These are phyloP conservation scores for Fusarium sp. DNA, from an alignment of 2,329 filamentous ascomycete species.

Conservation along the genomic window DNA sequence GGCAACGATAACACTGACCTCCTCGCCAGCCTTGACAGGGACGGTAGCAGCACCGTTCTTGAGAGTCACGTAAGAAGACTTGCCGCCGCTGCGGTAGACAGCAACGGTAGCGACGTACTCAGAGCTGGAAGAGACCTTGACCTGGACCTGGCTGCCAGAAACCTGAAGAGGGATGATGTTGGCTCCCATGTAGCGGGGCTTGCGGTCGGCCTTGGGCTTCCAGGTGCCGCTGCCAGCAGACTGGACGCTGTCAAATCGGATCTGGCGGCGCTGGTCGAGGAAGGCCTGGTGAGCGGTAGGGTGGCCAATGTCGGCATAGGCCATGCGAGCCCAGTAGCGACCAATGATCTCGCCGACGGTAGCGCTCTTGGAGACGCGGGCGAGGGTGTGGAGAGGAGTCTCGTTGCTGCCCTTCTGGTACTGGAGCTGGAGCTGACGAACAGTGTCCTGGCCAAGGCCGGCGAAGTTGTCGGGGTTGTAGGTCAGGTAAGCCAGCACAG, in stretches of 20 bases:
- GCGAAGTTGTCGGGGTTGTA: conserved; percentile 59
- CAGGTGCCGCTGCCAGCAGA: conserved; percentile 51
- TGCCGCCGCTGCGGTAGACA: conserved; percentile 45
- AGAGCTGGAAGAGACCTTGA: conserved; percentile 50
- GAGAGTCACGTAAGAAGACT: conserved; percentile 52
- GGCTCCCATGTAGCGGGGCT: conserved; percentile 61
- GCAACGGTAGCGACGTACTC: conserved; percentile 57
- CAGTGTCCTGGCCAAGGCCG: conserved; percentile 54
- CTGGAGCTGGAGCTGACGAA: conserved; percentile 57
- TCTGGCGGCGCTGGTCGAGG: conserved; percentile 46
- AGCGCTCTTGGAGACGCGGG: conserved; percentile 51
- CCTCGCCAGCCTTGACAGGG: conserved; percentile 52
- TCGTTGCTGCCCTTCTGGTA: conserved; percentile 60
- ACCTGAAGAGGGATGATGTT: conserved; percentile 59
- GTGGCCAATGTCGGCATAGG: conserved; percentile 62
- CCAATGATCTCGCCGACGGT: conserved; percentile 57
- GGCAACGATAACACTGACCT: conserved; percentile 58
- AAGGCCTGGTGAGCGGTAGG: conserved; percentile 54
- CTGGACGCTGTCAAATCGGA: conserved; percentile 59
- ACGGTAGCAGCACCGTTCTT: conserved; percentile 51
- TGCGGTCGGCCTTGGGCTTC: conserved; percentile 55
- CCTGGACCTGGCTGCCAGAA: conserved; percentile 46
- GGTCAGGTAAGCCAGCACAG: conserved; percentile 60
- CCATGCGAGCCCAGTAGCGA: conserved; percentile 65
- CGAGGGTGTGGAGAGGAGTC: conserved; percentile 60